phyloP scores from a whole-genome alignment of 805 yeast genomes.

The Brettanomyces nanus region DNA sequence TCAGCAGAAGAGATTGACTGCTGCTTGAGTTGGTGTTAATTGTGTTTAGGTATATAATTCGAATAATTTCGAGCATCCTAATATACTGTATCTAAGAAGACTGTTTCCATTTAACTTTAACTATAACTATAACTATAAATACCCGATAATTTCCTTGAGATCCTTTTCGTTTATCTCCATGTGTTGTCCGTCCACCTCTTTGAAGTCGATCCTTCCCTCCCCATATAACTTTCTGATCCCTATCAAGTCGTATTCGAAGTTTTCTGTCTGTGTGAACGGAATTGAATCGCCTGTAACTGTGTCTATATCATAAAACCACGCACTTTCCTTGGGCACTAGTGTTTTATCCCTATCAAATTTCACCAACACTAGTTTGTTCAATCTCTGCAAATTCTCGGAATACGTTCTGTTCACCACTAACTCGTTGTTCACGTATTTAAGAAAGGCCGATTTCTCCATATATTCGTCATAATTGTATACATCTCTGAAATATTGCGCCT shows the following conservation, averaged over 20 bases:
- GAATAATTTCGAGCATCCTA: not conserved
- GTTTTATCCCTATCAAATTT: conserved; percentile 57
- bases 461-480: conserved; percentile 41
- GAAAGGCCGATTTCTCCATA: conserved; percentile 44
- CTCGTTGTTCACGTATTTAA: conserved; percentile 67
- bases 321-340: conserved; percentile 63
- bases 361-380: conserved; percentile 52
- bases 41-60: too few relatives aligned
- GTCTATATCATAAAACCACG: conserved; percentile 56
- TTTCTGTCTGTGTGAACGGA: conserved; percentile 39
- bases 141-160: conserved; percentile 36
- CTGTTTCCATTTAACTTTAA: too few relatives aligned
- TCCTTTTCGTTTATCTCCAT: conserved; percentile 55
- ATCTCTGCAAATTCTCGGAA: conserved; percentile 30
- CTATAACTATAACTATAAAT: conserved; percentile 29
- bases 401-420: conserved; percentile 27
- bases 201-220: conserved; percentile 37
- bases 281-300: conserved; percentile 32
- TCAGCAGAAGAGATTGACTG: conserved; percentile 79
- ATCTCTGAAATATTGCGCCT: conserved; percentile 75
- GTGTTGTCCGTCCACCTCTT: conserved; percentile 49
- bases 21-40: conserved; percentile 41
- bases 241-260: conserved; percentile 47
- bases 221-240: conserved; percentile 47
- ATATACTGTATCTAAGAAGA: not conserved